Base-by-base conservation (phyloP, 2,329 filamentous ascomycete species). In the Leptosphaerulina australis region DNA sequence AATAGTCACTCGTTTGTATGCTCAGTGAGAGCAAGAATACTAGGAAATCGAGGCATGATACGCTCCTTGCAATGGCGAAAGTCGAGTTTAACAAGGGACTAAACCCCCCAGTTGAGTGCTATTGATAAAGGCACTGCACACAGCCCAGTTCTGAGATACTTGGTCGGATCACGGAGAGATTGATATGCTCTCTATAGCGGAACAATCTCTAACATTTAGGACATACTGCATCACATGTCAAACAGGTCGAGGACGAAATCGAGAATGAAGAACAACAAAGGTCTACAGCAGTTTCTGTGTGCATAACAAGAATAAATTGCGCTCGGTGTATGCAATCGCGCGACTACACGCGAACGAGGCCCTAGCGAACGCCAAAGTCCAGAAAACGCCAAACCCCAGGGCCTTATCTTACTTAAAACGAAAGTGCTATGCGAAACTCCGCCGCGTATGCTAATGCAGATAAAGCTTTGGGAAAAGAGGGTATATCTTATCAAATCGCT, bases 401-500 rank as follows among this genome's bases (percentile, higher is more conserved):
- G 22, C 18, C 24, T 21, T 15, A 9, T n/a, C 30, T 22, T 30
- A 26, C 37, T 30, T n/a, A 33, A 17, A 25, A 33, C 15, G 9
- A 41, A 33, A 30, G 15, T 36, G n/a, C 36, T 30, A 51, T 46
- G 43, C 48, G 46, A 39, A 53, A 53, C 50, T 53, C 50, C 50
- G 44, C 37, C 44, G 44, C 50, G 44, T 43, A 53, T 53, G 50
- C 50, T 53, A 38, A 53, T 53, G 43, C 50, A 34, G 44, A 52
- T 52, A 38, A 44, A 44, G 22, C 43, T 44, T 53, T 35, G 21
- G 15, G 6, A 21, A 47, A 53, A 44, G 44, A 47, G 50, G 49
- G 49, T 52, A 52, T 52, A 52, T 43, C 49, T 46, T 38, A 47
- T 46, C 49, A 31, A 47, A 43, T 47, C 49, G 38, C 43, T 44